Evolutionary conservation across 169 alveolate genomes (phyloP), one percentile per base, ranked within the genome.

Genomic region (Sarcocystis neurona): DNA sequence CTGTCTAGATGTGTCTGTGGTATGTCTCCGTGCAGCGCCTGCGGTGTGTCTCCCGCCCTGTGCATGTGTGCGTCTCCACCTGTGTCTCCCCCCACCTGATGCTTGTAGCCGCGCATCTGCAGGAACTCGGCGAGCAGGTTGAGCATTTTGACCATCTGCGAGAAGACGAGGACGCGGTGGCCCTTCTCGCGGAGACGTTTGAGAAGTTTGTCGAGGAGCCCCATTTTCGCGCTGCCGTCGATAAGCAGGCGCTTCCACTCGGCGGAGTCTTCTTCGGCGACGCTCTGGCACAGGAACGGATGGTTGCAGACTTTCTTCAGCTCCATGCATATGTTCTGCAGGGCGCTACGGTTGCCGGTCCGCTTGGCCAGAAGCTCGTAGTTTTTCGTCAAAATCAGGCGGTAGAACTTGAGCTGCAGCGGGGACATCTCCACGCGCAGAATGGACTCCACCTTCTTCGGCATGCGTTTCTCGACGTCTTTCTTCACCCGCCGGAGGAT

Each of bases 261-360:
- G 5, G 39, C 37, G 30, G 56, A 23, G n/a, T 84, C 72, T 47
- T 92, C 91, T 44, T 91, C 93, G 82, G 97, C 99, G 1, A 99
- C 97, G 44, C 97, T 97, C 47, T 39, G 70, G 87, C 97, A 97
- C 78, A 99, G 97, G 63, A 98, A 98, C n/a, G 99, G 99, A 92
- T 99, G 99, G 91, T 98, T 97, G 92, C 99, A 98, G 30, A 97
- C 98, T 91, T 99, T 99, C 88, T 99, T 97, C 47, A 99, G 95
- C 92, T 99, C 99, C 99, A 99, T 98, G 43, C 98, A 96, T 12
- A 96, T 96, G 89, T 97, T 97, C 39, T 66, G 87, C 60, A 96
- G 92, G 0, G 98, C 94, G 43, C 95, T 95, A 48, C 96, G 94
- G 10, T 97, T 95, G 12, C 98, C 98, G 5, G 96, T 91, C 41